phyloP scores from a whole-genome alignment of 495 filamentous ascomycete species.

The Aspergillus funiculosus region DNA sequence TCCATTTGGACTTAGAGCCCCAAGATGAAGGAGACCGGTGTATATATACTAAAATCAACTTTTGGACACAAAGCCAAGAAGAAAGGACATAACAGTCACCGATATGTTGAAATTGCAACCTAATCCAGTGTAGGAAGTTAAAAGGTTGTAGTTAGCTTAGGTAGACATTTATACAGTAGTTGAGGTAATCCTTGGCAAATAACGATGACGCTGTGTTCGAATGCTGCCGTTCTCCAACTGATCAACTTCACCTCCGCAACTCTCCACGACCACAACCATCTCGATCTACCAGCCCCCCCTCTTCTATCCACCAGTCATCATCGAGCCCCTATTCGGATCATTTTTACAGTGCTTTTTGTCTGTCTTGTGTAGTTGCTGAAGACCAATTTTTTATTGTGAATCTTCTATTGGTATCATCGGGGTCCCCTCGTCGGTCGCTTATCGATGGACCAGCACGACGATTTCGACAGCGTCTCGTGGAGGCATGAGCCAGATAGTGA shows the following conservation, averaged over 20 bases:
- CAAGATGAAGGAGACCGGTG: neutral
- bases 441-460: constrained; percentile 49
- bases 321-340: neutral
- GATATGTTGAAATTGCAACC: no score
- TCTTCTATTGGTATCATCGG: neutral
- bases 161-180: no score
- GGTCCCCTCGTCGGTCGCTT: constrained; percentile 15
- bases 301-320: constrained; percentile 4
- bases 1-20: neutral
- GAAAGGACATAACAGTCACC: no score
- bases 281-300: neutral
- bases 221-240: constrained; percentile 15
- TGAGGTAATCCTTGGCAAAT: constrained; percentile 16
- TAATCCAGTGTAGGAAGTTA: no score
- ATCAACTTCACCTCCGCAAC: constrained; percentile 17
- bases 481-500: constrained; percentile 49
- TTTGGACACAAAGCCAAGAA: no score
- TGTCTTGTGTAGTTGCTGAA: neutral
- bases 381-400: neutral
- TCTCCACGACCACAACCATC: constrained; percentile 4
- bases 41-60: constrained; percentile 4
- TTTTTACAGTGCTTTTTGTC: neutral
- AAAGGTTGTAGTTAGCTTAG: neutral
- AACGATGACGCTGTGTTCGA: constrained; percentile 18
- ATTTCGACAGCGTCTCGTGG: constrained; percentile 57